phyloP scores from a whole-genome alignment of 805 yeast genomes.

The Hanseniaspora valbyensis region DNA sequence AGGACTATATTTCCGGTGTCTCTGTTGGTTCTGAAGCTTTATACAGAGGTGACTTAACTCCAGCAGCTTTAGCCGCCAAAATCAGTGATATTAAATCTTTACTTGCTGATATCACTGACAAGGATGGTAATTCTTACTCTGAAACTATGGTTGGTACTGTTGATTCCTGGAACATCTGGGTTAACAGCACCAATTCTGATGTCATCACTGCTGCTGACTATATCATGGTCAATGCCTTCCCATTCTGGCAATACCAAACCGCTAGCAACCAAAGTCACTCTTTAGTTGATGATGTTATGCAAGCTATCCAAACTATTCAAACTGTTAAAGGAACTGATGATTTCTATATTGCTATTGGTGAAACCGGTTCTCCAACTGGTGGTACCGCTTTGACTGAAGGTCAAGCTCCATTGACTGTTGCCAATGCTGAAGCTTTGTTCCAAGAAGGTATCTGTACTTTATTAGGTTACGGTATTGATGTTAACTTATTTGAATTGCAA shows the following conservation, averaged over 20 bases:
- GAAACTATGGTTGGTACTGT: conserved; percentile 79
- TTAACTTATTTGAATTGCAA: conserved; percentile 84
- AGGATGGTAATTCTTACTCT: conserved; percentile 66
- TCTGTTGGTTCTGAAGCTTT: conserved; percentile 93
- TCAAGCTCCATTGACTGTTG: conserved; percentile 49
- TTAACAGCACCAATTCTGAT: conserved; percentile 59
- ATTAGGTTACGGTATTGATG: conserved; percentile 93
- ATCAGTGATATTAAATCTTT: conserved; percentile 54
- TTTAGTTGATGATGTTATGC: conserved; percentile 94
- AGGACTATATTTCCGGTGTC: conserved; percentile 59
- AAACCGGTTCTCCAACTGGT: conserved; percentile 92
- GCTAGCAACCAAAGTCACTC: conserved; percentile 74
- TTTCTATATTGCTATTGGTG: conserved; percentile 89
- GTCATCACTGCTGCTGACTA: conserved; percentile 76
- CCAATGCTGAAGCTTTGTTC: conserved; percentile 74
- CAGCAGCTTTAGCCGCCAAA: conserved; percentile 55
- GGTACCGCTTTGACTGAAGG: conserved; percentile 40
- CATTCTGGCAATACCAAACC: conserved; percentile 98
- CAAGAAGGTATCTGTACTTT: conserved; percentile 81
- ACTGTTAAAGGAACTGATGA: conserved; percentile 76
- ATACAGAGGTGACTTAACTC: conserved; percentile 79
- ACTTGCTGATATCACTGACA: conserved; percentile 54
- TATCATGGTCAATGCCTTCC: conserved; percentile 87
- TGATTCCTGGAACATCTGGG: conserved; percentile 89
- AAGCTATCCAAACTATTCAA: conserved; percentile 84